These are phyloP conservation scores for Pseudomonodictys pantanalensis DNA, from an alignment of 495 filamentous ascomycete genomes.

Conservation along the genomic window DNA sequence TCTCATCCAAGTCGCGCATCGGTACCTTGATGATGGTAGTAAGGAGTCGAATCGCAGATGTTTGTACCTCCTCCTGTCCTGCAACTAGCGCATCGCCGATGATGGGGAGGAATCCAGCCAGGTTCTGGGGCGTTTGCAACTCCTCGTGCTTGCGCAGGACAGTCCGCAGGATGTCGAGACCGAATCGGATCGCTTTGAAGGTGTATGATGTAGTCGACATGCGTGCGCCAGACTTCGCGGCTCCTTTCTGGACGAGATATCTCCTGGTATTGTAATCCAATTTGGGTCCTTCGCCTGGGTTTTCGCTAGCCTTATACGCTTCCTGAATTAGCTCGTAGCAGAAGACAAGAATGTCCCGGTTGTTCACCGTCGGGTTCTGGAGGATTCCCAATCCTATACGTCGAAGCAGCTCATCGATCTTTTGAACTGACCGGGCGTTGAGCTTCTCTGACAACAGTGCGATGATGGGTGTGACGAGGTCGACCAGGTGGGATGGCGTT, in stretches of 20 bases:
- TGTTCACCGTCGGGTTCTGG: slow-evolving; percentile 71
- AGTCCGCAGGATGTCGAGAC: slow-evolving; percentile 78
- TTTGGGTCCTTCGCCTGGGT: slow-evolving; percentile 38
- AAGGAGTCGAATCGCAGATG: slow-evolving; percentile 77
- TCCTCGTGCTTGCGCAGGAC: slow-evolving; percentile 76
- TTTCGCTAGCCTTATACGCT: slow-evolving; percentile 60
- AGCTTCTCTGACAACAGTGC: slow-evolving; percentile 76
- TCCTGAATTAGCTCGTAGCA: slow-evolving; percentile 91
- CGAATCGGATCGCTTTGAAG: slow-evolving; percentile 81
- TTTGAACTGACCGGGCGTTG: slow-evolving; percentile 70
- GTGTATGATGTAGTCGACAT: slow-evolving; percentile 69
- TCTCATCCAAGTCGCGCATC: slow-evolving; percentile 63
- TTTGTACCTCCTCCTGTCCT: slow-evolving; percentile 83
- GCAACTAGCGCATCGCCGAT: slow-evolving; percentile 81
- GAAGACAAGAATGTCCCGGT: slow-evolving; percentile 78
- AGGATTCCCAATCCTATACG: slow-evolving; percentile 79
- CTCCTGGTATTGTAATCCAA: slow-evolving; percentile 59
- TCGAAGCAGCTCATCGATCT: slow-evolving; percentile 85
- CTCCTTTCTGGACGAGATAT: slow-evolving; percentile 73
- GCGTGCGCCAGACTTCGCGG: slow-evolving; percentile 63
- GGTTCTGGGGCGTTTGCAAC: slow-evolving; percentile 71
- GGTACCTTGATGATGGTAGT: slow-evolving; percentile 82
- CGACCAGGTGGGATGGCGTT: slow-evolving; percentile 67
- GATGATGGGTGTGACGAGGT: slow-evolving; percentile 73
- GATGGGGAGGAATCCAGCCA: slow-evolving; percentile 81